Evolutionary conservation across 73 alveolate species (phyloP).

Genomic region (Blepharisma japonicum): DNA sequence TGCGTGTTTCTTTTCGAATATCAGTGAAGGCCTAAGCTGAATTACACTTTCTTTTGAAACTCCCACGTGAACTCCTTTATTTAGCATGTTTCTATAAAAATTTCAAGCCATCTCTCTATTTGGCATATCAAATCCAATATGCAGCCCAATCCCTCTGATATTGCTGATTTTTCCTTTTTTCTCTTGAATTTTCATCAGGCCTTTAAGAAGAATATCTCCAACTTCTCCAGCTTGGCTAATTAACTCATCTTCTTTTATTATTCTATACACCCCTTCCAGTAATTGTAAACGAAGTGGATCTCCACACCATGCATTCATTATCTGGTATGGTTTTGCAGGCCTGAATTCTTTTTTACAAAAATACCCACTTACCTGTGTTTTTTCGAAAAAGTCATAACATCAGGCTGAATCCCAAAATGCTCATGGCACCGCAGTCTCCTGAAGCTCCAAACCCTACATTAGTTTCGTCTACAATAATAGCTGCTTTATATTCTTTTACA

Average conservation of each 20-base stretch:
- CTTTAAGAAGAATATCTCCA: background rate
- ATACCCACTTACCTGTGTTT: slow-evolving; percentile 53
- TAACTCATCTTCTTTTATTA: background rate
- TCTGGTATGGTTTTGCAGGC: background rate
- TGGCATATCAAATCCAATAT: background rate
- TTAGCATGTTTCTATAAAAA: background rate
- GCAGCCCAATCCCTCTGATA: slow-evolving; percentile 21
- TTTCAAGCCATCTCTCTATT: slow-evolving; percentile 6
- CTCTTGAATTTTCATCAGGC: background rate
- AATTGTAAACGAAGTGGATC: background rate
- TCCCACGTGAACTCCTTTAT: slow-evolving; percentile 2
- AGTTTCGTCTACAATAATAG: slow-evolving; percentile 65
- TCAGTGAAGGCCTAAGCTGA: slow-evolving; percentile 23
- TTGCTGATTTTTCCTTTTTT: background rate
- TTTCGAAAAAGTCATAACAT: slow-evolving; percentile 59
- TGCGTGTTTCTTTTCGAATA: background rate
- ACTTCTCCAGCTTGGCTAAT: background rate
- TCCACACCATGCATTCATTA: slow-evolving; percentile 16
- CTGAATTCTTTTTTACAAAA: slow-evolving; percentile 35
- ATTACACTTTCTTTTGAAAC: background rate
- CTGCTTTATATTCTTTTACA: slow-evolving; percentile 46
- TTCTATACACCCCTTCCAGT: background rate
- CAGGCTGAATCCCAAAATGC: slow-evolving; percentile 50
- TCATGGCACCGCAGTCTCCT: slow-evolving; percentile 64
- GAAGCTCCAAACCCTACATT: slow-evolving; percentile 54